phyloP scores from a whole-genome alignment of 2,329 filamentous ascomycete genomes.

The Penicillium freii region DNA sequence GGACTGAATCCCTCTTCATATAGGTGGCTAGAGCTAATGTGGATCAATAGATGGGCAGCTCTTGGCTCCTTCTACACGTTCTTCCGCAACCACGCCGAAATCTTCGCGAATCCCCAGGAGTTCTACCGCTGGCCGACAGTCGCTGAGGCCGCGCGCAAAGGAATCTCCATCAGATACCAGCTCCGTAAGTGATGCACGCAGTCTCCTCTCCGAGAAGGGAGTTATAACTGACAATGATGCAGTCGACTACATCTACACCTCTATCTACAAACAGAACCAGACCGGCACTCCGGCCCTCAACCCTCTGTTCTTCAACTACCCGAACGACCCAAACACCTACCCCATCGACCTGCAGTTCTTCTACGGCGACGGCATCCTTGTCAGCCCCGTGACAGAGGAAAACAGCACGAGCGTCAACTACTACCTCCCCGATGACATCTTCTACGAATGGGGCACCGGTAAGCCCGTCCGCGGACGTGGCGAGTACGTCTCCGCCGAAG shows the following conservation, averaged over 20 bases:
- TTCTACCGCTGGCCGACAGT: constrained; percentile 68
- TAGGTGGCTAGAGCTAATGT: neutral
- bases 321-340: constrained; percentile 53
- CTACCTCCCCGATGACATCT: constrained; percentile 58
- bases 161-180: constrained; percentile 70
- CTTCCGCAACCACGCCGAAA: constrained; percentile 69
- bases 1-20: neutral
- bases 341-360: constrained; percentile 57
- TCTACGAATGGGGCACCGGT: constrained; percentile 60
- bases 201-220: neutral
- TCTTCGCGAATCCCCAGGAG: constrained; percentile 58
- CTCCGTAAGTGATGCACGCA: constrained; percentile 41
- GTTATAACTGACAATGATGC: neutral
- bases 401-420: constrained; percentile 52
- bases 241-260: constrained; percentile 74
- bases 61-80: constrained; percentile 72
- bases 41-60: constrained; percentile 55
- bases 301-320: constrained; percentile 71
- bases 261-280: constrained; percentile 59
- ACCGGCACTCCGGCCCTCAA: constrained; percentile 64
- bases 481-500: constrained; percentile 42
- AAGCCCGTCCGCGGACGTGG: constrained; percentile 48
- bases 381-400: constrained; percentile 55
- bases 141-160: constrained; percentile 62
- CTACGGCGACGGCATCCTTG: constrained; percentile 55